phyloP scores from a whole-genome alignment of 2,329 filamentous ascomycete species.

The Monilinia fructigena region DNA sequence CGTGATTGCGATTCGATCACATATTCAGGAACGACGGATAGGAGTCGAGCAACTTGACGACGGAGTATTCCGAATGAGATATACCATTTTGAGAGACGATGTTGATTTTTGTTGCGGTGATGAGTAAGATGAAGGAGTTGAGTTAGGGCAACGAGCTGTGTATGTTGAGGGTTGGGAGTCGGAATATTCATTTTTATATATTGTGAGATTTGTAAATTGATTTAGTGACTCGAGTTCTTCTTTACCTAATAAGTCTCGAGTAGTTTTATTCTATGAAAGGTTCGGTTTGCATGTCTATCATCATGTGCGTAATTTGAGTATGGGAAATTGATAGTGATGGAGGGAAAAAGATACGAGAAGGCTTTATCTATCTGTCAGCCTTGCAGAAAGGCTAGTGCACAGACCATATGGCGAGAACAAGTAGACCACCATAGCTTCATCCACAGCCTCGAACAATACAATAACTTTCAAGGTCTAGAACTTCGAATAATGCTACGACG shows the following conservation, averaged over 20 bases:
- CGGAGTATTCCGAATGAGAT: constrained; percentile 69
- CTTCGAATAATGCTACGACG: constrained; percentile 1
- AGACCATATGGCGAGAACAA: constrained; percentile 8
- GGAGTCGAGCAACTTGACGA: constrained; percentile 59
- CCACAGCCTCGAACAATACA: constrained; percentile 2
- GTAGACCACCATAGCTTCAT: constrained; percentile 8
- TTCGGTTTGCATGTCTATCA: not conserved
- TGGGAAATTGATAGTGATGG: not conserved
- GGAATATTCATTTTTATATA: not conserved
- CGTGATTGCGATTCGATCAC: constrained; percentile 16
- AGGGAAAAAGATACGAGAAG: not conserved
- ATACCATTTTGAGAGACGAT: constrained; percentile 81
- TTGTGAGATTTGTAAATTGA: not conserved
- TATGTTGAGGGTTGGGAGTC: constrained; percentile 12
- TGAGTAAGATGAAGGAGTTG: constrained; percentile 69
- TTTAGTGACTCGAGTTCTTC: not conserved
- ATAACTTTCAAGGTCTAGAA: not conserved
- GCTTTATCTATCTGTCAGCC: not conserved
- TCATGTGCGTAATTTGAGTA: not conserved
- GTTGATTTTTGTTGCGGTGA: constrained; percentile 89
- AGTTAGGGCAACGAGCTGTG: constrained; percentile 40
- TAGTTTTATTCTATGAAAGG: not conserved
- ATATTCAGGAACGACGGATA: constrained; percentile 31
- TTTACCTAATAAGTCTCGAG: not conserved
- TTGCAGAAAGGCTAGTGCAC: constrained; percentile 16